Conservation (phyloP, 1,139 yeast genomes). For the Geotrichum restrictum region DNA sequence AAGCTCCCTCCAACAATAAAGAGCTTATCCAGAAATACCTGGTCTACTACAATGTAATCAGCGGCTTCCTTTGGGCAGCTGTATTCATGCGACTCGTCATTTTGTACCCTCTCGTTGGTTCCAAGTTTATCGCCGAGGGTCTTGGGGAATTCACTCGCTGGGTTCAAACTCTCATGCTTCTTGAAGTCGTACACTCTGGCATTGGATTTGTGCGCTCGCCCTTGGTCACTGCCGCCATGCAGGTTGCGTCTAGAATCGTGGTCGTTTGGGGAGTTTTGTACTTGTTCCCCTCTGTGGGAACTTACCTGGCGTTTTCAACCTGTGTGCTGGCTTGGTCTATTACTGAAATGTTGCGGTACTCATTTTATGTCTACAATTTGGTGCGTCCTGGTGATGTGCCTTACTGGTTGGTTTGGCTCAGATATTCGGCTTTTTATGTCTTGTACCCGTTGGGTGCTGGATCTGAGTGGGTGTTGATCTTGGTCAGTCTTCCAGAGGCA, state of each 20-base stretch:
- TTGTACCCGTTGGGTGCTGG: slow-evolving; percentile 90
- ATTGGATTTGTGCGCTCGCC: slow-evolving; percentile 81
- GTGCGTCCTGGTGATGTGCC: slow-evolving; percentile 54
- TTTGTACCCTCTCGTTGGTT: slow-evolving; percentile 43
- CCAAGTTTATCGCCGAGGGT: slow-evolving; percentile 50
- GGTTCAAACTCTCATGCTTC: slow-evolving; percentile 78
- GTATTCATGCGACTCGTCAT: slow-evolving; percentile 44
- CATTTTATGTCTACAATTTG: slow-evolving; percentile 71
- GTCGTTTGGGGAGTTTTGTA: slow-evolving; percentile 81
- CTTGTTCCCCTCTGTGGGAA: slow-evolving; percentile 62
- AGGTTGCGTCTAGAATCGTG: slow-evolving; percentile 78
- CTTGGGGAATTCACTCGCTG: slow-evolving; percentile 58
- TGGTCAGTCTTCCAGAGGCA: slow-evolving; percentile 65
- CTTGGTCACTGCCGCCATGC: slow-evolving; percentile 73
- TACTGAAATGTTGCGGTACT: slow-evolving; percentile 84
- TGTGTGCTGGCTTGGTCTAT: slow-evolving; percentile 82
- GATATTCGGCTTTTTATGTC: slow-evolving; percentile 79
- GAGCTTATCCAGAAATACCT: slow-evolving; percentile 31
- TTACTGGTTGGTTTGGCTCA: slow-evolving; percentile 57
- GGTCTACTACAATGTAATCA: slow-evolving; percentile 57
- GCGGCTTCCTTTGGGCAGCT: slow-evolving; percentile 65
- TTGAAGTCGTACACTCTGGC: slow-evolving; percentile 75
- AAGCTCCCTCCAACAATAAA: neutral
- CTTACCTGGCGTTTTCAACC: slow-evolving; percentile 56
- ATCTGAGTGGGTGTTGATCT: slow-evolving; percentile 70